Percentiles rank a stretch among this genome's conserved stretches.
These are phyloP conservation scores for Kurtzmaniella quercitrusa DNA, from an alignment of 1,139 yeast species.

Conservation along the genomic window DNA sequence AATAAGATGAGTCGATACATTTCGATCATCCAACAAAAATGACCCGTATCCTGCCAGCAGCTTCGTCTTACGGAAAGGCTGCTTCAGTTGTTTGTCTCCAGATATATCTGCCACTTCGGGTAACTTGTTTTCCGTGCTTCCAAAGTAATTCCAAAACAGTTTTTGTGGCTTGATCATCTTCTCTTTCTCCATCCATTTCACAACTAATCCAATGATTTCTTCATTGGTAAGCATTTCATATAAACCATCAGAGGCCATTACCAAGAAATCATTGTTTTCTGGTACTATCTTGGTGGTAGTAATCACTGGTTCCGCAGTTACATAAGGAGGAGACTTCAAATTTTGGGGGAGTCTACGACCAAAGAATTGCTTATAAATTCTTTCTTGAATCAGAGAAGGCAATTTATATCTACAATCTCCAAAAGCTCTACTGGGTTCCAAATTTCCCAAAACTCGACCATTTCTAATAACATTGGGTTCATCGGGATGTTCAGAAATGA, in stretches of 20 bases:
- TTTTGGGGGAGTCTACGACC: constrained; percentile 80
- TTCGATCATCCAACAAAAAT: constrained; percentile 69
- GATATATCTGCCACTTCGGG: constrained; percentile 65
- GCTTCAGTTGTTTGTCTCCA: constrained; percentile 45
- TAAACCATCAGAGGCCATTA: constrained; percentile 91
- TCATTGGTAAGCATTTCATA: constrained; percentile 90
- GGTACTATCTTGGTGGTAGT: constrained; percentile 77
- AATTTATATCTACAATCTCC: constrained; percentile 95
- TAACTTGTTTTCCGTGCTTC: constrained; percentile 46
- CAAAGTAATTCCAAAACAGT: constrained; percentile 45
- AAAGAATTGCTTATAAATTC: constrained; percentile 71
- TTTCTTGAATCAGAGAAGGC: constrained; percentile 68
- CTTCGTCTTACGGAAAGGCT: constrained; percentile 40
- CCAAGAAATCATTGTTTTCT: constrained; percentile 75
- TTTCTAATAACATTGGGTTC: constrained; percentile 80
- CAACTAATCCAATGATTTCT: constrained; percentile 88
- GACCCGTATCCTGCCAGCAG: constrained; percentile 28
- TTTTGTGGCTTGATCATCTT: constrained; percentile 57
- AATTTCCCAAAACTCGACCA: constrained; percentile 90
- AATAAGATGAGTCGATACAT: constrained; percentile 88
- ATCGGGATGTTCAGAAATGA: constrained; percentile 84
- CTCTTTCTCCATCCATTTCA: constrained; percentile 86
- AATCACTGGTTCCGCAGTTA: constrained; percentile 92
- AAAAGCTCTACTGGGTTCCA: constrained; percentile 95
- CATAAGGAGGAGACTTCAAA: constrained; percentile 89